phyloP scores from a whole-genome alignment of 2,329 filamentous ascomycete genomes.

The Acrocalymma vagum region DNA sequence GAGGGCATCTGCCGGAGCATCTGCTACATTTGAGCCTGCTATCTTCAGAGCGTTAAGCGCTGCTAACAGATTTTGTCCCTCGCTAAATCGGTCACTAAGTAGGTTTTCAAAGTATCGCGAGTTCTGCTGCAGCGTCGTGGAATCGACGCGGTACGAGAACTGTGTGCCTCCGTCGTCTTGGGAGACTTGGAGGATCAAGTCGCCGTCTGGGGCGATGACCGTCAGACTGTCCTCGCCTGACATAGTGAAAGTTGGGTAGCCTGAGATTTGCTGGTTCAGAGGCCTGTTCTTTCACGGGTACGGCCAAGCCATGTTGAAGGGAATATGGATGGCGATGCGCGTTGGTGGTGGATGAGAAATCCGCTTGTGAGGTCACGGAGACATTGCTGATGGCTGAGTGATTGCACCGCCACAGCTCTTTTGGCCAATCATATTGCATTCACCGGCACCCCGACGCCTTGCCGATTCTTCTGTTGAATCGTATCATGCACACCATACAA shows the following conservation, averaged over 20 bases:
- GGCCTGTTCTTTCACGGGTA: conserved; percentile 53
- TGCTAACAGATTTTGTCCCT: conserved; percentile 65
- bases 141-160: conserved; percentile 69
- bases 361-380: conserved; percentile 15
- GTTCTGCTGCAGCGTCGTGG: conserved; percentile 64
- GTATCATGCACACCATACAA: no score
- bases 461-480: no score
- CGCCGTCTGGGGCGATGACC: conserved; percentile 65
- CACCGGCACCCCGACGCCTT: no score
- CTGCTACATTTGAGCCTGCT: conserved; percentile 54
- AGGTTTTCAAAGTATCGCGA: conserved; percentile 77
- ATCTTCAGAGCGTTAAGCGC: conserved; percentile 61
- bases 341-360: conserved; percentile 11
- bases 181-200: conserved; percentile 71
- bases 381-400: no score
- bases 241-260: conserved; percentile 22
- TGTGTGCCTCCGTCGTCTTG: conserved; percentile 68
- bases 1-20: conserved; percentile 62
- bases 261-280: conserved; percentile 9
- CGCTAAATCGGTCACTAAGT: conserved; percentile 70
- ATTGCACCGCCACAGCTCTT: no score
- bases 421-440: no score
- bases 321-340: conserved; percentile 18
- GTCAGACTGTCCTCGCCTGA: conserved; percentile 49
- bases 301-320: conserved; percentile 57